Percentiles rank a stretch among this genome's conserved stretches.
phyloP scores from a whole-genome alignment of 345 rosid genomes.

The Melaleuca alternifolia region DNA sequence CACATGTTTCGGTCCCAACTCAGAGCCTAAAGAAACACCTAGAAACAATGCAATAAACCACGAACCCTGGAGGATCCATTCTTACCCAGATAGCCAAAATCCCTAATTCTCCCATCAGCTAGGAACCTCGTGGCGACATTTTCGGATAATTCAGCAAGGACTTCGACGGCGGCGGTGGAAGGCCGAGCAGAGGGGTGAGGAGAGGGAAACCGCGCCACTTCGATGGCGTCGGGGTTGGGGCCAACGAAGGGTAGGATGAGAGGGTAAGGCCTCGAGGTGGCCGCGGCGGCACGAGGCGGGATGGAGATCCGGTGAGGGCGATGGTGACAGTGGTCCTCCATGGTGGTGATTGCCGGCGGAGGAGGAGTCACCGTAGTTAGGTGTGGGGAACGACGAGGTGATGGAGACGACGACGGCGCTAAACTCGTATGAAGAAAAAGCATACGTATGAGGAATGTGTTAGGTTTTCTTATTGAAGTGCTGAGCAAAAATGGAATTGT shows the following conservation, averaged over 20 bases:
- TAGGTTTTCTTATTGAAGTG: too few relatives aligned
- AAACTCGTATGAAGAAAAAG: too few relatives aligned
- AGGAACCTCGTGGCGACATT: too few relatives aligned
- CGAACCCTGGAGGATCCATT: constrained; percentile 26
- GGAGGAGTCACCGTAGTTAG: too few relatives aligned
- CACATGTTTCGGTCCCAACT: constrained; percentile 93
- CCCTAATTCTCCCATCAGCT: constrained; percentile 7
- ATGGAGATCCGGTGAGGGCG: constrained; percentile 64
- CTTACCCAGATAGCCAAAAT: constrained; percentile 2
- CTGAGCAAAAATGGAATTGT: too few relatives aligned
- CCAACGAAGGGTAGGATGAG: constrained; percentile 15
- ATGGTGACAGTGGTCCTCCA: constrained; percentile 49
- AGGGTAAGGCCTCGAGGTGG: constrained; percentile 23
- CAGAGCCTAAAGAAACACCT: constrained; percentile 63
- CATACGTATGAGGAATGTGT: too few relatives aligned
- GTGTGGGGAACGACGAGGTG: too few relatives aligned
- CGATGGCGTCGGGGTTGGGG: constrained; percentile 74
- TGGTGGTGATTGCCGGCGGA: constrained; percentile 7
- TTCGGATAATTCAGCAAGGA: too few relatives aligned
- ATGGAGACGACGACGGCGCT: too few relatives aligned
- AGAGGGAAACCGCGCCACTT: constrained; percentile 28
- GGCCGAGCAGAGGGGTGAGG: too few relatives aligned
- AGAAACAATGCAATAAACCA: constrained; percentile 52
- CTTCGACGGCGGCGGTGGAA: too few relatives aligned
- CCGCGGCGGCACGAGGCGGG: constrained; percentile 28